phyloP scores from a whole-genome alignment of 2,329 filamentous ascomycete species.

The Talaromyces sp. region DNA sequence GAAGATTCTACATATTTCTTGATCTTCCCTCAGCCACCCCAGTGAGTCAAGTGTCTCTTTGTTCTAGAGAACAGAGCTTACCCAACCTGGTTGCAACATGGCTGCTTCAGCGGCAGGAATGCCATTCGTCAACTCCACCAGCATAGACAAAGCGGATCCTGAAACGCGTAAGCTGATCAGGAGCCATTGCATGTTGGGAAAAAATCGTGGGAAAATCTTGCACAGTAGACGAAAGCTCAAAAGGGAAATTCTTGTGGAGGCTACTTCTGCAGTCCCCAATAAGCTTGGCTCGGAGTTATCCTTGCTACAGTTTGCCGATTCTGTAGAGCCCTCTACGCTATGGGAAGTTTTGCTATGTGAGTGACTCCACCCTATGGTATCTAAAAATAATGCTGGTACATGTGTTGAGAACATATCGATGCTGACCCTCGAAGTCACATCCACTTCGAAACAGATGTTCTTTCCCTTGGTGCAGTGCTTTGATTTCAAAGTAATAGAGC shows the following conservation, averaged over 20 bases:
- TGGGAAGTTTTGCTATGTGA: background rate
- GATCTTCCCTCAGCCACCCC: background rate
- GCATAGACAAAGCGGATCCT: background rate
- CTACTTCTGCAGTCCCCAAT: background rate
- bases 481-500: background rate
- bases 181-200: slow-evolving; percentile 2
- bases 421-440: background rate
- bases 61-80: background rate
- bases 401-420: background rate
- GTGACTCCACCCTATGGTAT: background rate
- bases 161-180: background rate
- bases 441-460: background rate
- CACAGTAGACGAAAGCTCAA: background rate
- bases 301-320: slow-evolving; percentile 1
- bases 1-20: background rate
- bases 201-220: background rate
- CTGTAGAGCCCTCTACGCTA: slow-evolving; percentile 1
- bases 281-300: slow-evolving; percentile 1
- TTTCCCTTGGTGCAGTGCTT: background rate
- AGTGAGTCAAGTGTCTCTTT: too few relatives aligned
- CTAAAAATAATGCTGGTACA: background rate
- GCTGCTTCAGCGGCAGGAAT: slow-evolving; percentile 7
- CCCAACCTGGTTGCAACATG: background rate
- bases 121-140: background rate
- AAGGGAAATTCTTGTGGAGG: background rate